Percentiles rank a stretch among this genome's conserved stretches.
phyloP scores from a whole-genome alignment of 163 green algal genomes.

The Chlamydomonas reinhardtii region DNA sequence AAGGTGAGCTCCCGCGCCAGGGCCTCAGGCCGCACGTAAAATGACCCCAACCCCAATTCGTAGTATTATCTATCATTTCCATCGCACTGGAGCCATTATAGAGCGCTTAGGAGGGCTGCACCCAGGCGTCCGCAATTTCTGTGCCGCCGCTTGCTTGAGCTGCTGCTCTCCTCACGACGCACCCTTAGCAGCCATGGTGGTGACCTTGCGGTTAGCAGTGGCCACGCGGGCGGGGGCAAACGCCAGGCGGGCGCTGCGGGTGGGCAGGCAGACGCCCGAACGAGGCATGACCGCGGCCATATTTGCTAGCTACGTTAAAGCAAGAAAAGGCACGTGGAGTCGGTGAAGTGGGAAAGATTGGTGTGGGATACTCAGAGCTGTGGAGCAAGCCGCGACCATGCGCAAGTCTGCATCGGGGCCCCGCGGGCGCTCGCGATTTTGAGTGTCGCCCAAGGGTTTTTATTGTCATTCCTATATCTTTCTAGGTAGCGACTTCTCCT shows the following conservation, averaged over 20 bases:
- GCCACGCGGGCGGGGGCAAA: slow-evolving; percentile 19
- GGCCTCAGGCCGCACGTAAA: not conserved
- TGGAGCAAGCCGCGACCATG: too few species aligned
- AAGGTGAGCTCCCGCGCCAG: not conserved
- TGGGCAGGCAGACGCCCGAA: slow-evolving; percentile 30
- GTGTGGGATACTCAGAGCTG: too few species aligned
- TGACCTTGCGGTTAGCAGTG: slow-evolving; percentile 36
- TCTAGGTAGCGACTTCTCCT: too few species aligned
- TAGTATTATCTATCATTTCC: too few species aligned
- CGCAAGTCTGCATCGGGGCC: too few species aligned
- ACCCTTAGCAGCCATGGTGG: slow-evolving; percentile 49
- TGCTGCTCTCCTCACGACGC: not conserved
- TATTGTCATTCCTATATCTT: too few species aligned
- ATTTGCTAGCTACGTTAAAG: not conserved
- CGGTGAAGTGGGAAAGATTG: not conserved
- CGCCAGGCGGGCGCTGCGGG: slow-evolving; percentile 24
- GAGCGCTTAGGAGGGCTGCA: not conserved
- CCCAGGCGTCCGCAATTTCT: not conserved
- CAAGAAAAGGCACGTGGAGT: slow-evolving; percentile 24
- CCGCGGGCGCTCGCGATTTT: too few species aligned
- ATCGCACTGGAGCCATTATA: too few species aligned
- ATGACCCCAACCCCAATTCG: not conserved
- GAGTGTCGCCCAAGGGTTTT: too few species aligned
- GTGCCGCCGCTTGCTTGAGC: not conserved
- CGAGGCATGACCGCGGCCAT: slow-evolving; percentile 33